Evolutionary conservation across 345 rosid genomes (phyloP), one percentile per base, ranked within the genome.

Genomic region (Hypericum androsaemum): DNA sequence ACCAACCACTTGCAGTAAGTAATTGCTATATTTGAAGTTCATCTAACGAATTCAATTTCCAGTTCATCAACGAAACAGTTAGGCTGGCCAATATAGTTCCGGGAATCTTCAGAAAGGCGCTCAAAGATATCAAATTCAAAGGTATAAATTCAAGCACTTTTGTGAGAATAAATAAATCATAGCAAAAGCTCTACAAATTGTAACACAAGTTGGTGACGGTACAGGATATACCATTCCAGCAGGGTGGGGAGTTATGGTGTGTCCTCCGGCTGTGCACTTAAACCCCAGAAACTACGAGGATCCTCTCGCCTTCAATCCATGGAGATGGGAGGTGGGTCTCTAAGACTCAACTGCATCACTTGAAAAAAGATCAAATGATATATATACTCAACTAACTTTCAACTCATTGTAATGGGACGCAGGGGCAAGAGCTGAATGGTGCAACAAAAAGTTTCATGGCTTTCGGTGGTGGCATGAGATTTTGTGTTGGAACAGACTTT

Each of bases 381-480:
- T 3, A 22, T 22, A 22, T 22, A 22, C 32, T 22, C 32, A 1
- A 22, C 32, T 22, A 22, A 22, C 32, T 22, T 22, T 22, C 1
- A 22, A 4, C 1, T 22, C 32, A 22, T 22, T 22, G 4, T 22
- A 22, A 52, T 61, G 44, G 54, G 64, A 50, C 48, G 32, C 74
- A 92, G 98, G 95, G 83, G 32, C 59, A 56, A 58, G 88, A 75
- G 50, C 22, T 37, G 62, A 77, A 55, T 62, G 72, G 76, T 5
- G 89, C 84, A 52, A 64, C 96, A 10, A 92, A 83, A 68, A 62
- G 71, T 43, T 92, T 89, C 77, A 83, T 89, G 95, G 95, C 88
- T 37, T 89, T 89, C 62, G 97, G 95, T 12, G 97, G 96, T 12
- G 98, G 98, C 50, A 75, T 87, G 98, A 81, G 98, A 70, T 78